A percentile compares a stretch with the other conserved stretches of the same genome.
phyloP scores from a whole-genome alignment of 495 filamentous ascomycete genomes.

The Penicillium fimorum region DNA sequence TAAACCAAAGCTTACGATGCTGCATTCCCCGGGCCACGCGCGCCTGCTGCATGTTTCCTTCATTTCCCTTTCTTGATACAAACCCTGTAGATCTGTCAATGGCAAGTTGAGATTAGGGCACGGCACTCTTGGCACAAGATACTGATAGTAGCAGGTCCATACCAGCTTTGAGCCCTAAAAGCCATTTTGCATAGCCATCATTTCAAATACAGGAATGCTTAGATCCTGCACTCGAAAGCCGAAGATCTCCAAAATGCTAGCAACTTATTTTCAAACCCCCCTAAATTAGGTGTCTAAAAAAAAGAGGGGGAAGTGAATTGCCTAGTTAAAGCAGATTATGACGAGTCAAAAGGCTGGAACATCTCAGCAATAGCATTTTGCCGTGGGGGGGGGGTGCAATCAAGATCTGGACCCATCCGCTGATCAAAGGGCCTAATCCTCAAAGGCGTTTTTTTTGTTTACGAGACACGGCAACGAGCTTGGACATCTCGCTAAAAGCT shows the following conservation, averaged over 20 bases:
- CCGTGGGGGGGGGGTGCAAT: not conserved
- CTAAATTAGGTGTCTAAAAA: constrained; percentile 9
- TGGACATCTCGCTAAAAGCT: not conserved
- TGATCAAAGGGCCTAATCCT: not conserved
- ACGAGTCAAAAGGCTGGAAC: constrained; percentile 15
- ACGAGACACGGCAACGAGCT: not conserved
- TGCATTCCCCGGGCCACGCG: constrained; percentile 23
- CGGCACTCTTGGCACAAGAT: not conserved
- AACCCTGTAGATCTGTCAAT: constrained; percentile 8
- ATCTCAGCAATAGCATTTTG: not conserved
- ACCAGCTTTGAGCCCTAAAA: constrained; percentile 15
- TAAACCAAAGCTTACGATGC: constrained; percentile 4
- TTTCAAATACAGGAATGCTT: constrained; percentile 19
- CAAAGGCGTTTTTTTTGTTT: not conserved
- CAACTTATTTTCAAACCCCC: constrained; percentile 17
- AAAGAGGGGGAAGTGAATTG: constrained; percentile 23
- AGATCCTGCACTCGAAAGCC: not conserved
- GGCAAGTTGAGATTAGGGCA: not conserved
- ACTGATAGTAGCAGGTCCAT: constrained; percentile 15
- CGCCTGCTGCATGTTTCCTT: constrained; percentile 13
- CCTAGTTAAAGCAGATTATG: constrained; percentile 12
- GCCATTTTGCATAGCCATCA: constrained; percentile 20
- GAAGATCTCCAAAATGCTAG: constrained; percentile 14
- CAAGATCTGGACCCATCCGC: not conserved
- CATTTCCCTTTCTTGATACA: constrained; percentile 10